These are phyloP conservation scores for Pneumocystis sp. DNA, from an alignment of 1,139 yeast species.

Conservation along the genomic window DNA sequence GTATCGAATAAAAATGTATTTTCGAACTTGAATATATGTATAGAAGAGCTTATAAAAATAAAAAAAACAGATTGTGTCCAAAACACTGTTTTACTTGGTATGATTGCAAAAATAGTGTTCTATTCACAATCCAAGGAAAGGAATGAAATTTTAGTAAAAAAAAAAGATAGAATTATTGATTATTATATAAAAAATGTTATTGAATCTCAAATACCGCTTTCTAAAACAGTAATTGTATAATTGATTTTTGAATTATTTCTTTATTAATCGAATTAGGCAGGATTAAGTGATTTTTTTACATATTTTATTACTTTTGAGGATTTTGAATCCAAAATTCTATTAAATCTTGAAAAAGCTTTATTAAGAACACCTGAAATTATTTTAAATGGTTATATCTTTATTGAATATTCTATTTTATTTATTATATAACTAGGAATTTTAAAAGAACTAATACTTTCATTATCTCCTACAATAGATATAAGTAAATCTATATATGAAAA, in stretches of 20 bases:
- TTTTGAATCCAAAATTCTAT: conserved; percentile 34
- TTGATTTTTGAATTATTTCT: conserved; percentile 31
- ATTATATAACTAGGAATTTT: not conserved
- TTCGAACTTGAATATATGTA: conserved; percentile 11
- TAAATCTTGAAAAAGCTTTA: conserved; percentile 58
- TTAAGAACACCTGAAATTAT: conserved; percentile 71
- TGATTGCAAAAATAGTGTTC: conserved; percentile 21
- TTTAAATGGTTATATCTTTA: conserved; percentile 35
- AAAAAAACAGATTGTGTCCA: conserved; percentile 11
- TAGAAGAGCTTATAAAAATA: conserved; percentile 14
- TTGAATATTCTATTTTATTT: conserved; percentile 16
- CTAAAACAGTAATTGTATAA: conserved; percentile 17
- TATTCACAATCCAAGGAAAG: conserved; percentile 18
- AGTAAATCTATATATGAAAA: conserved; percentile 32
- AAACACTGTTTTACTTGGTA: conserved; percentile 18
- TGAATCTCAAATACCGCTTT: conserved; percentile 20
- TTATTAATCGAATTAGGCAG: conserved; percentile 28
- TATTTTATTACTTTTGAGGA: conserved; percentile 20
- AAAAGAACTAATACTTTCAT: not conserved
- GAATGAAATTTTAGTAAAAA: conserved; percentile 14
- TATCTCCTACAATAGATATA: conserved; percentile 26
- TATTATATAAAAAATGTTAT: conserved; percentile 21
- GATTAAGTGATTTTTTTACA: not conserved
- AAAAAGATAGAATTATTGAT: conserved; percentile 16
- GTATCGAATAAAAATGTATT: conserved; percentile 9